Evolutionary conservation across 306 rosid species (phyloP).

Genomic region (Boehmeria nivea): DNA sequence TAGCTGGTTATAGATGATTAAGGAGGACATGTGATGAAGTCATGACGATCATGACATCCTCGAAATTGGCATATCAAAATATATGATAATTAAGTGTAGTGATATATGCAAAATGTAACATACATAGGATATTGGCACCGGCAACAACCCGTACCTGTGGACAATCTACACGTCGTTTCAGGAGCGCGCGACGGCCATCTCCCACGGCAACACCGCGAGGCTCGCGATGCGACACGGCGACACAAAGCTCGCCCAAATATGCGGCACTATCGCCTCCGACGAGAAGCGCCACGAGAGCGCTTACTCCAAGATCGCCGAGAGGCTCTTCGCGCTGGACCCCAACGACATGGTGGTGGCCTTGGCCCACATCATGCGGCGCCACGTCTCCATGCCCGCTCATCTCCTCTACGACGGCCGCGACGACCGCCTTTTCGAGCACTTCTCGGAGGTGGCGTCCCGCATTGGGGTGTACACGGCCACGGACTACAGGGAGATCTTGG

Average conservation of each 20-base stretch:
- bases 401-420: conserved; percentile 56
- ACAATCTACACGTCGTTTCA: conserved; percentile 65
- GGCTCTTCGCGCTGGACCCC: conserved; percentile 20
- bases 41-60: no score
- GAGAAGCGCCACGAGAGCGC: conserved; percentile 70
- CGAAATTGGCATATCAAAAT: no score
- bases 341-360: conserved; percentile 12
- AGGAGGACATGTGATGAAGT: no score
- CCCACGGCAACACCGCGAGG: conserved; percentile 73
- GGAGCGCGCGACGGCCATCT: conserved; percentile 67
- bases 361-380: conserved; percentile 17
- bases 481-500: conserved; percentile 55
- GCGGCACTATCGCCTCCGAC: conserved; percentile 60
- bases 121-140: conserved; percentile 66
- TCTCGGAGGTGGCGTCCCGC: conserved; percentile 52
- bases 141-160: conserved; percentile 52
- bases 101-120: no score
- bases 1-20: no score
- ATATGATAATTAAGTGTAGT: no score
- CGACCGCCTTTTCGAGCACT: conserved; percentile 47
- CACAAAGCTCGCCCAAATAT: conserved; percentile 58
- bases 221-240: conserved; percentile 60
- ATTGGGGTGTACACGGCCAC: conserved; percentile 54
- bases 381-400: conserved; percentile 58
- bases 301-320: conserved; percentile 36